Evolutionary conservation across 768 basidiomycete genomes (phyloP), one percentile per base, ranked within the genome.

Genomic region (Kwoniella botswanensis): DNA sequence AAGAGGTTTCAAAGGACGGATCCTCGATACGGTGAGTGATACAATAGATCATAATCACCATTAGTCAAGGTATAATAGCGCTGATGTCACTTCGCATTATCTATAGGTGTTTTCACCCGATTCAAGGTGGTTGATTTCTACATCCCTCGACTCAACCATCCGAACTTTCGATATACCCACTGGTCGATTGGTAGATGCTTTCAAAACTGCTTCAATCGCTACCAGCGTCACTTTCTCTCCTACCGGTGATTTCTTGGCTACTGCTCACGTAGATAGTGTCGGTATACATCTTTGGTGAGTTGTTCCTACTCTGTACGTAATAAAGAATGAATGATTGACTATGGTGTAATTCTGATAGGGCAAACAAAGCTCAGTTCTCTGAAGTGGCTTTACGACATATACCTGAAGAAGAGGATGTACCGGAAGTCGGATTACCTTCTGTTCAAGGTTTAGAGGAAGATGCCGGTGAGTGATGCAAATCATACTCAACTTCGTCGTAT

Each of bases 121-220:
- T 82, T 95, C 94, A 2, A 87, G 97, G 65, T 98, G 96, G 97
- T 86, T 99, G 62, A 87, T 98, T 53, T 86, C 90, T 1, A 89
- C 92, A 2, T 94, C 95, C 10, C 85, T 97, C 52, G 97, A 99
- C 82, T 93, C 93, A 0, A 87, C 91, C 64, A 93, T 98, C 76
- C 89, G 97, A 41, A 98, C 96, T 2, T 99, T 93, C 82, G 96
- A 99, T 80, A 87, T 99, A 26, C 96, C 97, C 0, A 93, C 94
- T 18, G 94, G 95, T 5, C 87, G 90, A 29, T 86, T 98, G 46
- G 94, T 99, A 64, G 94, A 98, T 77, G 93, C 90, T 0, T 98
- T 99, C 86, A 88, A 89, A 65, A 94, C 93, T 10, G 85, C 91
- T 35, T 93, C 91, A 74, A 88, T 96, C 26, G 93, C 96, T 5